Conservation (phyloP, 192 early-diverging fungal genomes). For the Allomyces macrogynus region DNA sequence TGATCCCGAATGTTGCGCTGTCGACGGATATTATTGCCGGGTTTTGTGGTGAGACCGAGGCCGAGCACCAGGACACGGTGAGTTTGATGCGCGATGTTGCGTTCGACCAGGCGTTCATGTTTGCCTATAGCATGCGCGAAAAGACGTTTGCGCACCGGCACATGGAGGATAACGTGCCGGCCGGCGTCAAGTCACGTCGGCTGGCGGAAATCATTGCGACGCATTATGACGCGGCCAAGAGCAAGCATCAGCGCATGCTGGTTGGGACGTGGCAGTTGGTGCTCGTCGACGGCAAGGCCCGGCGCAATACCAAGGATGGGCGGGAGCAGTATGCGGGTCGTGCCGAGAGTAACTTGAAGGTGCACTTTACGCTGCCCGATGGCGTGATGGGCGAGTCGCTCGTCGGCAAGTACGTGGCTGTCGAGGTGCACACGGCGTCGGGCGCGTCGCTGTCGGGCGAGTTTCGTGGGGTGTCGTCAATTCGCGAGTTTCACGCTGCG, state of each 20-base stretch:
- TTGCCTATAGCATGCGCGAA: conserved; percentile 58
- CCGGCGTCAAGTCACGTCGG: conserved; percentile 33
- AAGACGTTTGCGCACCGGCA: conserved; percentile 50
- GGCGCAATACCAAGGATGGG: conserved; percentile 7
- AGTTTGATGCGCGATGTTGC: conserved; percentile 39
- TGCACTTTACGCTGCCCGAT: conserved; percentile 24
- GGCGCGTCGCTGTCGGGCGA: conserved; percentile 10
- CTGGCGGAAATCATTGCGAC: conserved; percentile 42
- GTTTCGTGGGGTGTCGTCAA: background rate
- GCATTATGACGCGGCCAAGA: conserved; percentile 34
- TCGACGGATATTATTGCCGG: conserved; percentile 56
- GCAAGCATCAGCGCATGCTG: conserved; percentile 23
- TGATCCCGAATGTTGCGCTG: conserved; percentile 50
- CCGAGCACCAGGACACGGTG: conserved; percentile 47
- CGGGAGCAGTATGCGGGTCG: conserved; percentile 15
- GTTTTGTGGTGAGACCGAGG: conserved; percentile 58
- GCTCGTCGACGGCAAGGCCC: conserved; percentile 25
- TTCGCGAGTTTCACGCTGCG: conserved; percentile 4
- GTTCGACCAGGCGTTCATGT: conserved; percentile 60
- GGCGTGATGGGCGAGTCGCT: conserved; percentile 4
- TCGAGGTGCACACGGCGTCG: conserved; percentile 6
- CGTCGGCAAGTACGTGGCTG: conserved; percentile 2
- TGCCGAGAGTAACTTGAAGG: conserved; percentile 48
- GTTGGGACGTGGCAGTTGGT: conserved; percentile 27
- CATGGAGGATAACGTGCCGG: conserved; percentile 42